phyloP scores from a whole-genome alignment of 805 yeast species.

The Myxozyma lipomycoides region DNA sequence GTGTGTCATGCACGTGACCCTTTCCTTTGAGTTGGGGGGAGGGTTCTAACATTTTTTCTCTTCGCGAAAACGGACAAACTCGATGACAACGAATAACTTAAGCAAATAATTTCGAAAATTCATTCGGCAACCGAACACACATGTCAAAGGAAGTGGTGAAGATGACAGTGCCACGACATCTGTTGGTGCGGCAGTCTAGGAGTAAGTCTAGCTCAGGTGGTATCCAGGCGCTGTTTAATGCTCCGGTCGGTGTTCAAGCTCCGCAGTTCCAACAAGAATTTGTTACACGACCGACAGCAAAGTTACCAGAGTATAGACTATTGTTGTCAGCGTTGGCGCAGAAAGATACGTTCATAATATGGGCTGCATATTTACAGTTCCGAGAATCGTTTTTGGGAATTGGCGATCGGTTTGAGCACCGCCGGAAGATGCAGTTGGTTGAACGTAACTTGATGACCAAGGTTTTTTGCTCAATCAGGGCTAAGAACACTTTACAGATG shows the following conservation, averaged over 20 bases:
- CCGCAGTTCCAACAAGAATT: background rate
- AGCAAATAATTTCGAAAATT: too few species aligned
- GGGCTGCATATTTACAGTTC: slow-evolving; percentile 14
- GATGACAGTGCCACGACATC: background rate
- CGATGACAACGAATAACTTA: too few species aligned
- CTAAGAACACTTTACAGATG: background rate
- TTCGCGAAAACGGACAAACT: too few species aligned
- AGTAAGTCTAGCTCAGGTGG: too few species aligned
- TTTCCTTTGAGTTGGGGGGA: too few species aligned
- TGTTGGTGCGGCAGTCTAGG: too few species aligned
- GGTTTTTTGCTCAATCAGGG: slow-evolving; percentile 4
- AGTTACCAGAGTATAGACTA: slow-evolving; percentile 5
- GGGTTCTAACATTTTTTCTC: too few species aligned
- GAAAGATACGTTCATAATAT: slow-evolving; percentile 9
- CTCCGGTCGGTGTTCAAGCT: background rate
- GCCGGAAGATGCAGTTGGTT: slow-evolving; percentile 5
- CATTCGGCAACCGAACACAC: too few species aligned
- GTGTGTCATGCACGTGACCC: too few species aligned
- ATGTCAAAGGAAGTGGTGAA: too few species aligned
- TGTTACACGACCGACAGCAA: slow-evolving; percentile 2
- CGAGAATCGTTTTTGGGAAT: slow-evolving; percentile 3
- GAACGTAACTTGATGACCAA: slow-evolving; percentile 8
- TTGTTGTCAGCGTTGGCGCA: slow-evolving; percentile 9
- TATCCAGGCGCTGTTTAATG: too few species aligned
- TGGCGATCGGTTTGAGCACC: background rate